These are phyloP conservation scores for Tetrapisispora namnaoensis DNA, from an alignment of 805 yeast species.

Conservation along the genomic window DNA sequence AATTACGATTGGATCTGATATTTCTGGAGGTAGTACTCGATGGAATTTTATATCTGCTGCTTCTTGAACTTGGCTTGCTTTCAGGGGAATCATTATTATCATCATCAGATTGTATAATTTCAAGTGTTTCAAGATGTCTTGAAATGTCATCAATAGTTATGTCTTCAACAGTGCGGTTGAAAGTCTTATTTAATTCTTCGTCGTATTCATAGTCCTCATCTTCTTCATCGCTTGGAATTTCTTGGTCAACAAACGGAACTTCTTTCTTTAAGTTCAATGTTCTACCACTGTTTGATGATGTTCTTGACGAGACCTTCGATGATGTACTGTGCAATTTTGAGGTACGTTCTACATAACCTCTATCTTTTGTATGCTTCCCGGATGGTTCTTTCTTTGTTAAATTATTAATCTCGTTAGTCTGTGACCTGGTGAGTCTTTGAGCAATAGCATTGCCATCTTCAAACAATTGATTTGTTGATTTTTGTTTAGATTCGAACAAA, in stretches of 20 bases:
- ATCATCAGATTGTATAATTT: constrained; percentile 17
- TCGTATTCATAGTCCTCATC: constrained; percentile 30
- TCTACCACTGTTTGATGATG: constrained; percentile 3
- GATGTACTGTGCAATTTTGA: not conserved
- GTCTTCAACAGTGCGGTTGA: constrained; percentile 31
- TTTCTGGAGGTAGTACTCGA: constrained; percentile 22
- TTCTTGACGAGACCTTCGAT: not conserved
- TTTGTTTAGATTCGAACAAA: constrained; percentile 13
- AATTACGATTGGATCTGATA: constrained; percentile 16
- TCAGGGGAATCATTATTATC: constrained; percentile 4
- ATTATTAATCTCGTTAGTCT: constrained; percentile 6
- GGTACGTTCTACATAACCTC: not conserved
- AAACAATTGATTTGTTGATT: not conserved
- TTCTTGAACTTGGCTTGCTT: not conserved
- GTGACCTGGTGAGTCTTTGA: constrained; percentile 22
- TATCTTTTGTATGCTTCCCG: not conserved
- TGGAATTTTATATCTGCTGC: constrained; percentile 19
- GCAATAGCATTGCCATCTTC: constrained; percentile 3
- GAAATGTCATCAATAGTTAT: constrained; percentile 32
- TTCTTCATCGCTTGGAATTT: constrained; percentile 26
- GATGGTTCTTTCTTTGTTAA: constrained; percentile 1
- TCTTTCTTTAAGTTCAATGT: constrained; percentile 8
- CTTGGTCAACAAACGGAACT: constrained; percentile 24
- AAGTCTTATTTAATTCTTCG: constrained; percentile 29
- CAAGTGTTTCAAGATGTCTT: constrained; percentile 29